These are phyloP conservation scores for Blastocystis sp. DNA, from an alignment of 352 stramenopile genomes.

Conservation along the genomic window DNA sequence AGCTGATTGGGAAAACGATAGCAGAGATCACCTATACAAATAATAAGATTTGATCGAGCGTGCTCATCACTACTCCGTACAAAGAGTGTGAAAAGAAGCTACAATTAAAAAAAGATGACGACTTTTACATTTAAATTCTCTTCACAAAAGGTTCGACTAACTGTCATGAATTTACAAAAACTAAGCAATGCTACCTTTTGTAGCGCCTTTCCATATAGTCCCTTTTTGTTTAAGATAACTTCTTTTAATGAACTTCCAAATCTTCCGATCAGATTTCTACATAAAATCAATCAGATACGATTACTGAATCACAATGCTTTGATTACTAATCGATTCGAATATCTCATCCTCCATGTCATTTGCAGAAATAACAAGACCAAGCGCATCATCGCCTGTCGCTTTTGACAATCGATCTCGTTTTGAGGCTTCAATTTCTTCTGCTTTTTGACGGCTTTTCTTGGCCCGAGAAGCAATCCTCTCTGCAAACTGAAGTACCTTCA, in stretches of 20 bases:
- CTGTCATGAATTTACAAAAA: slow-evolving; percentile 94
- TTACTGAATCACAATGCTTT: slow-evolving; percentile 48
- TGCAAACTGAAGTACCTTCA: slow-evolving; percentile 86
- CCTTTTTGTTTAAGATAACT: slow-evolving; percentile 69
- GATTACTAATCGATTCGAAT: slow-evolving; percentile 57
- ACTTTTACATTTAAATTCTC: slow-evolving; percentile 73
- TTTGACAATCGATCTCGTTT: slow-evolving; percentile 4
- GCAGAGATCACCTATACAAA: slow-evolving; percentile 89
- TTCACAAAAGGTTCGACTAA: slow-evolving; percentile 89
- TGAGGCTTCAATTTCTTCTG: slow-evolving; percentile 67
- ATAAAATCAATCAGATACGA: neutral
- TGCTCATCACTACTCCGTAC: slow-evolving; percentile 56
- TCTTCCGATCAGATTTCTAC: slow-evolving; percentile 79
- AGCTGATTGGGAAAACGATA: slow-evolving; percentile 95
- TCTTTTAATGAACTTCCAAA: slow-evolving; percentile 83
- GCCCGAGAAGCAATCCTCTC: slow-evolving; percentile 79
- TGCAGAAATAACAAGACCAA: slow-evolving; percentile 39
- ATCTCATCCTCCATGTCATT: slow-evolving; percentile 62
- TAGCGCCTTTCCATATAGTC: slow-evolving; percentile 74
- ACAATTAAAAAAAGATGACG: neutral
- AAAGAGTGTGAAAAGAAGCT: slow-evolving; percentile 65
- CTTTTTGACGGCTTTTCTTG: slow-evolving; percentile 68
- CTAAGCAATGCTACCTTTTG: slow-evolving; percentile 84
- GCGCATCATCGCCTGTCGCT: slow-evolving; percentile 16
- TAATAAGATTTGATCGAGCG: slow-evolving; percentile 88